Evolutionary conservation across 345 rosid species (phyloP), one percentile per base, ranked within the genome.

Genomic region (Theobroma cacao): DNA sequence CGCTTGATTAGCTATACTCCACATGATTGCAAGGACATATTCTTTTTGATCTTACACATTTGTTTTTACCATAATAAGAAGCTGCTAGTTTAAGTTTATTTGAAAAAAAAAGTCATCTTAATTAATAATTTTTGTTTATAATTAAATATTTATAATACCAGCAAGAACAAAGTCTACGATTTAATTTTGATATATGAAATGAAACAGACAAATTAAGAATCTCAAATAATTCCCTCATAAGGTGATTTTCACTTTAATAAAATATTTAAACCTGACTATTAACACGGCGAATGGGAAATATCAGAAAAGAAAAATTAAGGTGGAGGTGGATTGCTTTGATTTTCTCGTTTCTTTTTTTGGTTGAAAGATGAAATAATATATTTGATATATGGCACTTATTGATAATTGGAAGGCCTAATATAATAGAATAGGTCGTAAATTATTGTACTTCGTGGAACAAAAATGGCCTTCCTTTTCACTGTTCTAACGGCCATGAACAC

Each of bases 401-500:
- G 40, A 43, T 50, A 55, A 55, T 8, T 30, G 28, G 61, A 56
- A 61, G n/a, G 66, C 66, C n/a, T 31, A 14, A 61, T 31, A 28
- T 12, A 0, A 28, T 13, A 59, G 62, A 26, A 12, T 14, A 11
- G 2, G 33, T 24, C 33, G 12, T 15, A 45, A 45, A 69, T 69
- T 45, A 45, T 69, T 45, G 56, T 69, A 50, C 75, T 52, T 72
- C 10, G 41, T 18, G 45, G 61, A 72, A 33, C 11, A 31, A 72
- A 47, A 2, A 10, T 71, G 28, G 2, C 59, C 24, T 71, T 50
- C 41, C 26, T 30, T 71, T 48, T 48, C 17, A 48, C 60, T 30
- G 43, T 41, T 75, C 6, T 59, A 63, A 71, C 79, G 81, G 61
- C 71, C 78, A 72, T 82, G 75, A 56, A 63, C 58, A 6, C 22